Conservation (phyloP, 495 filamentous ascomycete species). For the Aspergillus mulundensis region DNA sequence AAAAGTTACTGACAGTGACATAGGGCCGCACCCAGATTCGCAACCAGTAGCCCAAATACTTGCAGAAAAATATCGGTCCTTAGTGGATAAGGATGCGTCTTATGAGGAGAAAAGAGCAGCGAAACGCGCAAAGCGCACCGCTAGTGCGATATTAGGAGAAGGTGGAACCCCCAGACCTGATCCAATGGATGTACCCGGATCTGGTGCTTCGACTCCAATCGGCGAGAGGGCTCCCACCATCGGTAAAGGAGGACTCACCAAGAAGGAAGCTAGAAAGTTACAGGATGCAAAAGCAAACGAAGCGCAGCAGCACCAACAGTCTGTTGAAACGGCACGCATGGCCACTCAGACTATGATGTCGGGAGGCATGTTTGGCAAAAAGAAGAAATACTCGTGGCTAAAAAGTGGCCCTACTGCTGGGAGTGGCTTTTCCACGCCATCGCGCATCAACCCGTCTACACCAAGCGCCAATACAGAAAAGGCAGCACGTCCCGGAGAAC, state of each 20-base stretch:
- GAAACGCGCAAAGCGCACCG: conserved; percentile 46
- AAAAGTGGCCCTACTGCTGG: conserved; percentile 31
- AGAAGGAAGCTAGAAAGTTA: conserved; percentile 51
- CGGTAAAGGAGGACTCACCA: conserved; percentile 54
- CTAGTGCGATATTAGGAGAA: conserved; percentile 40
- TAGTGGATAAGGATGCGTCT: conserved; percentile 31
- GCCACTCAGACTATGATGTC: conserved; percentile 45
- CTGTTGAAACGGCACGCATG: conserved; percentile 45
- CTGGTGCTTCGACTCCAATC: conserved; percentile 41
- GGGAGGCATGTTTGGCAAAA: conserved; percentile 40
- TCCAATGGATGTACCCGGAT: conserved; percentile 36
- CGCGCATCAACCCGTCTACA: conserved; percentile 33
- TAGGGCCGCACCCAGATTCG: conserved; percentile 33
- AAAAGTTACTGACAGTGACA: conserved; percentile 12
- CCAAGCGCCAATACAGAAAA: conserved; percentile 34
- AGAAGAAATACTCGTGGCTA: conserved; percentile 47
- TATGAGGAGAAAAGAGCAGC: conserved; percentile 51
- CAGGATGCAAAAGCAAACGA: conserved; percentile 47
- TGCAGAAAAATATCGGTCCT: conserved; percentile 33
- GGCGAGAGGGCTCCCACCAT: conserved; percentile 41
- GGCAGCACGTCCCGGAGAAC: conserved; percentile 26
- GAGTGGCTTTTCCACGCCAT: conserved; percentile 40
- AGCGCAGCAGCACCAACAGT: conserved; percentile 48
- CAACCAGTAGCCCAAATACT: conserved; percentile 20
- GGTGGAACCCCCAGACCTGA: conserved; percentile 28